Percentiles rank a stretch among this genome's conserved stretches.
Conservation (phyloP, 176 grass and related monocot species). For the Areca catechu region DNA sequence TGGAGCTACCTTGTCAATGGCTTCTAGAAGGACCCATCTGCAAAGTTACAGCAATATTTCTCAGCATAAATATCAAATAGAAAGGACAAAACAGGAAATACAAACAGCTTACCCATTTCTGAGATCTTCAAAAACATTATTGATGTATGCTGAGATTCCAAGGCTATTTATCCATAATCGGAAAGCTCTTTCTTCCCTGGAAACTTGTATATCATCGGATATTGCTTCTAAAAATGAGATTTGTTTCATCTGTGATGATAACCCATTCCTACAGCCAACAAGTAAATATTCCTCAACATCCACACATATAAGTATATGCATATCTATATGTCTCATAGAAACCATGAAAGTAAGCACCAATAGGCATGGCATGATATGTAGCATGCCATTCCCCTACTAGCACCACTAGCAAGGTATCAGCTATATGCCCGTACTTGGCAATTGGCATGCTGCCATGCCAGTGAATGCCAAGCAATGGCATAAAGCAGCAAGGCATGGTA, state of each 20-base stretch:
- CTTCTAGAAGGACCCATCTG: slow-evolving; percentile 93
- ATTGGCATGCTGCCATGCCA: no score
- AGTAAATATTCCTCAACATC: background rate
- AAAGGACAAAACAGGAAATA: background rate
- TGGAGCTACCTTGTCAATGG: slow-evolving; percentile 72
- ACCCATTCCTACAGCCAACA: slow-evolving; percentile 73
- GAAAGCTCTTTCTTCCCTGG: slow-evolving; percentile 90
- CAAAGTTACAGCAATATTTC: slow-evolving; percentile 12
- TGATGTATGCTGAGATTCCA: slow-evolving; percentile 84
- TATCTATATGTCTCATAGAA: no score
- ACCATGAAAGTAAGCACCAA: no score
- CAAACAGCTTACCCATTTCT: slow-evolving; percentile 65
- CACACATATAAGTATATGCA: no score
- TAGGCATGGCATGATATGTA: no score
- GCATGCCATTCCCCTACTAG: no score
- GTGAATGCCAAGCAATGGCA: no score
- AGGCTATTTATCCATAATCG: slow-evolving; percentile 96
- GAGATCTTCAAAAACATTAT: slow-evolving; percentile 98
- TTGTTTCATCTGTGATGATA: slow-evolving; percentile 82
- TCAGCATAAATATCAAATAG: slow-evolving; percentile 10
- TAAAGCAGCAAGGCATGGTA: no score
- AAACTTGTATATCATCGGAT: slow-evolving; percentile 76
- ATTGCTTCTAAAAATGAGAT: slow-evolving; percentile 70
- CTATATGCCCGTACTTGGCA: no score
- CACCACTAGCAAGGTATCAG: no score